Evolutionary conservation across 495 filamentous ascomycete genomes (phyloP), one percentile per base, ranked within the genome.

Genomic region (Penicillium fimorum): DNA sequence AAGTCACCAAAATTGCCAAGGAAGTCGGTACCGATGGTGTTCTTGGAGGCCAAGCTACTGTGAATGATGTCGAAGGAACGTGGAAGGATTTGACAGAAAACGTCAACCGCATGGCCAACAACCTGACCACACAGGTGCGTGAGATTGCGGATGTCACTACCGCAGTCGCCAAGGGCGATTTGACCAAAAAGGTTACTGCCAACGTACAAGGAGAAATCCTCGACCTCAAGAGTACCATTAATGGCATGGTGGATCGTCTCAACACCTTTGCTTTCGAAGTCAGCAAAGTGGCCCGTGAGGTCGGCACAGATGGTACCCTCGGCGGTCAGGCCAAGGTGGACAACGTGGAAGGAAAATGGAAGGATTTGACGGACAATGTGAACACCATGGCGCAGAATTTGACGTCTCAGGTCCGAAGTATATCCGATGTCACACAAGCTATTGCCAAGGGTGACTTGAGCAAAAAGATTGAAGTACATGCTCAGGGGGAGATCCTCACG

Each of bases 261-360:
- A 91, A 95, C 57, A 96, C 91, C 2, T 99, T 99, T 61, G 94
- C 94, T 20, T 94, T 94, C 56, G 95, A 99, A 72, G 95, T 99
- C 66, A 97, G 92, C 81, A 97, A 96, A 70, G 94, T 99, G 60
- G 94, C 94, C 50, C 86, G 94, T 59, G 94, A 99, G 74, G 94
- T 99, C 78, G 94, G 94, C 61, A 99, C 94, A 5, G 94, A 99
- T 60, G 94, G 94, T 63, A 96, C 89, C 9, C 80, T 99, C 22
- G 94, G 94, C 54, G 94, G 94, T 17, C 94, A 97, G 73, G 94
- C 94, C 47, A 88, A 95, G 71, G 94, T 99, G 8, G 90, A 96
- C 62, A 94, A 96, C 59, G 95, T 97, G 40, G 94, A 99, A 78
- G 94, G 94, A 64, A 97, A 96, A 77, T 99, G 94, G 94, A 96